Evolutionary conservation across 345 rosid genomes (phyloP).

Genomic region (Litchi chinensis): DNA sequence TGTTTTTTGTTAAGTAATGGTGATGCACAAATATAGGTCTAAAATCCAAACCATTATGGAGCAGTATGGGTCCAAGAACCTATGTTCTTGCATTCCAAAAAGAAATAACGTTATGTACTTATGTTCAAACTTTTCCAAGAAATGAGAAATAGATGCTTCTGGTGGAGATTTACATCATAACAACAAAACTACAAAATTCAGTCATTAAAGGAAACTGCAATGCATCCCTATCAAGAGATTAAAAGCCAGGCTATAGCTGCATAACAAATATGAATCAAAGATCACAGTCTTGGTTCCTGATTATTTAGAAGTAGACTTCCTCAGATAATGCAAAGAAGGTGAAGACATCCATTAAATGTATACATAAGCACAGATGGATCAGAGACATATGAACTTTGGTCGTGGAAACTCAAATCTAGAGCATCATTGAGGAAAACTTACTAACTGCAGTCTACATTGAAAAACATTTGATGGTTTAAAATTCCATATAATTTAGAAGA

Average conservation of each 20-base stretch:
- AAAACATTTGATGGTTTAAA: not conserved
- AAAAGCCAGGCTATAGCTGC: not conserved
- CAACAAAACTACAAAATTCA: not conserved
- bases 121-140: not conserved
- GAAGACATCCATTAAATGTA: not conserved
- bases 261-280: not conserved
- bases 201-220: not conserved
- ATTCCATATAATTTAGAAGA: too few relatives aligned
- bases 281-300: not conserved
- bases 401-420: not conserved
- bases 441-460: not conserved
- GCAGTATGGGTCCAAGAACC: constrained; percentile 2
- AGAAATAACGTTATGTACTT: not conserved
- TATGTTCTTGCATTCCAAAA: not conserved
- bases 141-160: not conserved
- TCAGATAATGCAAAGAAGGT: not conserved
- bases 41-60: not conserved
- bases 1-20: not conserved
- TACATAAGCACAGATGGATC: not conserved
- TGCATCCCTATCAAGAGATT: not conserved
- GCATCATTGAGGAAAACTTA: not conserved
- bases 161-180: not conserved
- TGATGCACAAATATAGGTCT: not conserved
- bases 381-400: not conserved
- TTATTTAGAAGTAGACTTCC: not conserved